Evolutionary conservation across 2,329 filamentous ascomycete genomes (phyloP).

Genomic region (Sarocladium strictum): DNA sequence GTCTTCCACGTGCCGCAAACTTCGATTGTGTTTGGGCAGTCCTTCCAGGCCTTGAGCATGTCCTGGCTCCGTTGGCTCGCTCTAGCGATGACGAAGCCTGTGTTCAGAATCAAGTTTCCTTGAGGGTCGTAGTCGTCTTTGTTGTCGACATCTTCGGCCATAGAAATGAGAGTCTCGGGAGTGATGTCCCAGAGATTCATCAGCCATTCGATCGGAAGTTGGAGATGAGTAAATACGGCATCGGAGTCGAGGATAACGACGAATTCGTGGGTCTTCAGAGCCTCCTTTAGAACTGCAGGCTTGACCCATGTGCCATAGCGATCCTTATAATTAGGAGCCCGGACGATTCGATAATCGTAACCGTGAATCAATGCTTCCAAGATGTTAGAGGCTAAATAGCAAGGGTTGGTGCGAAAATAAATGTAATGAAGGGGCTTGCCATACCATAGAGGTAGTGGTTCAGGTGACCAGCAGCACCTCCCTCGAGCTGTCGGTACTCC

Average conservation of each 20-base stretch:
- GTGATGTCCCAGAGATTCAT: constrained; percentile 40
- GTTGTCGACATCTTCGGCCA: constrained; percentile 34
- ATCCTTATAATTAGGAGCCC: constrained; percentile 31
- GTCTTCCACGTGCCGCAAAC: constrained; percentile 16
- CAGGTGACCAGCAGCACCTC: constrained; percentile 25
- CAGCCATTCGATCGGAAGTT: constrained; percentile 41
- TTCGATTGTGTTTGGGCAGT: constrained; percentile 15
- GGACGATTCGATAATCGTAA: constrained; percentile 42
- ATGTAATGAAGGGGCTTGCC: constrained; percentile 20
- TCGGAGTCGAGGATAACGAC: constrained; percentile 40
- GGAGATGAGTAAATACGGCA: constrained; percentile 31
- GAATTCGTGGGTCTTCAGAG: constrained; percentile 32
- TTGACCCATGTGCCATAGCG: constrained; percentile 41
- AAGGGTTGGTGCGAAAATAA: constrained; percentile 15
- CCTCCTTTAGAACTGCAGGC: constrained; percentile 30
- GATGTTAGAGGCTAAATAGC: constrained; percentile 15
- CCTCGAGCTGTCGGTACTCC: not conserved
- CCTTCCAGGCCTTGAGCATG: constrained; percentile 12
- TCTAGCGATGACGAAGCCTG: constrained; percentile 37
- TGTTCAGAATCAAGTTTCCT: constrained; percentile 30
- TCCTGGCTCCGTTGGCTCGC: constrained; percentile 11
- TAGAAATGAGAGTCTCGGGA: constrained; percentile 33
- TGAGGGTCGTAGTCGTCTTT: constrained; percentile 20
- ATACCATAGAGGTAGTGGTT: constrained; percentile 21
- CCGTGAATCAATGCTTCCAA: constrained; percentile 34